Percentiles rank a stretch among this genome's conserved stretches.
Evolutionary conservation across 176 grass and related monocot genomes (phyloP).

Genomic region (Poa pratensis): DNA sequence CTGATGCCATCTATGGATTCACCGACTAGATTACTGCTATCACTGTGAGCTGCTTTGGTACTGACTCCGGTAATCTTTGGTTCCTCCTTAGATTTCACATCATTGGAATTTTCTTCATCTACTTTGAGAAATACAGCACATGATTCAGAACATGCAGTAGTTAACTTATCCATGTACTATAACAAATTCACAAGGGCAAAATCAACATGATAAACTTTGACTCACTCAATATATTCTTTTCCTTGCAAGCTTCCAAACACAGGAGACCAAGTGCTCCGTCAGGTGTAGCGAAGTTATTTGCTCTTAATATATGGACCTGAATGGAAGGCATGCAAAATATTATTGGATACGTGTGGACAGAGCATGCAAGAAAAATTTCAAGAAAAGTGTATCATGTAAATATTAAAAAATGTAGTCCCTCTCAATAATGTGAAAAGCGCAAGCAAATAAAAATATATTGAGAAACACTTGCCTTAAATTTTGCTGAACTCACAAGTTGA

Average conservation of each 20-base stretch:
- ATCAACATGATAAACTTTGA: background rate
- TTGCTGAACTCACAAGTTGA: slow-evolving; percentile 39
- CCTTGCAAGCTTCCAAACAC: slow-evolving; percentile 19
- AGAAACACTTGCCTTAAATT: slow-evolving; percentile 50
- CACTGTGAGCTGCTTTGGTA: background rate
- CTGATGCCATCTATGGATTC: slow-evolving; percentile 38
- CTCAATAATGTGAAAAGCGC: background rate
- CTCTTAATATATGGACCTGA: slow-evolving; percentile 50
- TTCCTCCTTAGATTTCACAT: slow-evolving; percentile 12
- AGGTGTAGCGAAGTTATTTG: slow-evolving; percentile 27
- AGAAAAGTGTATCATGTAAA: slow-evolving; percentile 22
- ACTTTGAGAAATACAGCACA: background rate
- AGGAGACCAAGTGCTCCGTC: slow-evolving; percentile 36
- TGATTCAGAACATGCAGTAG: slow-evolving; percentile 16
- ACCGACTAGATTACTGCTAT: background rate
- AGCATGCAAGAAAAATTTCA: slow-evolving; percentile 3
- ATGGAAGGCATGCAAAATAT: background rate
- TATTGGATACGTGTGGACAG: background rate
- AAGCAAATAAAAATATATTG: slow-evolving; percentile 10
- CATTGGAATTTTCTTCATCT: slow-evolving; percentile 3
- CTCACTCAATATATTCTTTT: slow-evolving; percentile 44
- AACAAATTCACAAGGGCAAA: background rate
- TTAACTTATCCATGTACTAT: slow-evolving; percentile 3
- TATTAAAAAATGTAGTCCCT: background rate
- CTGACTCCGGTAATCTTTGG: background rate